Base-by-base conservation (phyloP, 345 rosid genomes). In the Citrus trifoliata region DNA sequence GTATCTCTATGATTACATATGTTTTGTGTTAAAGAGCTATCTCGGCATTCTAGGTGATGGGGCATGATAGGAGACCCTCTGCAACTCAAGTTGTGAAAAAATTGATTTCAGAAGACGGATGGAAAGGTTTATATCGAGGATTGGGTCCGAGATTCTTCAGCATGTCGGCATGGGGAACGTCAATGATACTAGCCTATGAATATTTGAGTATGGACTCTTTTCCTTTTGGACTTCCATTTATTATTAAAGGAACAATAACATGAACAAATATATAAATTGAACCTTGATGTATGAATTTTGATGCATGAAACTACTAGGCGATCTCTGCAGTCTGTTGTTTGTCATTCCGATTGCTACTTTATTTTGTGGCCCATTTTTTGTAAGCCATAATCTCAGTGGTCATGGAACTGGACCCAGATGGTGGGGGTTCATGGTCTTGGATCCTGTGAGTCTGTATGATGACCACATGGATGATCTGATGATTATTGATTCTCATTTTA, bases 111-210 rank as follows among this genome's bases (percentile, higher is more conserved):
- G 97, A 94, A 75, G 95, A 94, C 78, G 98, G 99, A n/a, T 94
- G 97, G 95, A 88, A 86, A 82, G 99, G 98, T 63, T 84, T 97
- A 58, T 93, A 97, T 70, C 87, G 94, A 85, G 99, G 99, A 67
- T 79, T 93, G 75, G 98, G 98, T 58, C 98, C 99, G 25, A 89
- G 99, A 84, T 92, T 97, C 84, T 87, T 97, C 90, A 93, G 97
- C 88, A 97, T 90, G 94, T 97, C 99, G 21, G 95, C 98, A 73
- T 93, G 99, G 99, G 99, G 98, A 89, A 94, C 99, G 76, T 87
- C 99, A 2, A 93, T 97, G 99, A 97, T 97, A 77, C 77, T 94
- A 82, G 84, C 98, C 71, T 97, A 97, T 67, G 99, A 97, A 83
- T 97, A 97, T 86, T 85, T 97, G 85, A 97, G 99, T 97, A 93